Evolutionary conservation across 805 yeast genomes (phyloP).

Genomic region (Kuraishia hungarica): DNA sequence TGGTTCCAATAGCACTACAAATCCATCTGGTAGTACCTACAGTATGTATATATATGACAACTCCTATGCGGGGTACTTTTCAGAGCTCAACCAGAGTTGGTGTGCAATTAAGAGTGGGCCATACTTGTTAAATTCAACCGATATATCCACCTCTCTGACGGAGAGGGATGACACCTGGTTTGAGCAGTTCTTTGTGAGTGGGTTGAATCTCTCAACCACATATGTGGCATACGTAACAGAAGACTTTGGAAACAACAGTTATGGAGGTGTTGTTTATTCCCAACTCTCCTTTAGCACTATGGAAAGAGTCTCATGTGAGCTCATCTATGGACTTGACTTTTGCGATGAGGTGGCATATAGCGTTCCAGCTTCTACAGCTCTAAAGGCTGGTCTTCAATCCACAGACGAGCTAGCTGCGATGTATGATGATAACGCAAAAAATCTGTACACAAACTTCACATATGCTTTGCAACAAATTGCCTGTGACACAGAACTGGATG

Average conservation of each 20-base stretch:
- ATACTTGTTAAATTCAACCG: slow-evolving; percentile 13
- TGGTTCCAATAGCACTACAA: slow-evolving; percentile 8
- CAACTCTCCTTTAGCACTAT: slow-evolving; percentile 51
- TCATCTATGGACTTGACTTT: slow-evolving; percentile 67
- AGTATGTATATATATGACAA: slow-evolving; percentile 40
- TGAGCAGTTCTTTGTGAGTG: slow-evolving; percentile 55
- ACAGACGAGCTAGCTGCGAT: slow-evolving; percentile 27
- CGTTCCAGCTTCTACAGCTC: slow-evolving; percentile 47
- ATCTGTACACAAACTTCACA: slow-evolving; percentile 55
- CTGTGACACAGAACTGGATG: slow-evolving; percentile 61
- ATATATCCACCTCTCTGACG: slow-evolving; percentile 26
- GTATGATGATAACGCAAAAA: slow-evolving; percentile 59
- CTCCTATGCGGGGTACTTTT: slow-evolving; percentile 26
- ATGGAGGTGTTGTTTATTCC: slow-evolving; percentile 59
- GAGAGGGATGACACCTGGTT: slow-evolving; percentile 37
- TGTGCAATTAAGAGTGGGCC: slow-evolving; percentile 63
- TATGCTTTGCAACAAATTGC: slow-evolving; percentile 68
- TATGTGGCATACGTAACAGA: slow-evolving; percentile 61
- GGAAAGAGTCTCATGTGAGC: slow-evolving; percentile 50
- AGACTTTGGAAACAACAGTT: slow-evolving; percentile 24
- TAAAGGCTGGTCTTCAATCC: slow-evolving; percentile 19
- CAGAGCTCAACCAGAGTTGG: slow-evolving; percentile 44
- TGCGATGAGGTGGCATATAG: slow-evolving; percentile 82
- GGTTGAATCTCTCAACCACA: slow-evolving; percentile 48
- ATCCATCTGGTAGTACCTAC: slow-evolving; percentile 13